Percentiles rank a stretch among this genome's conserved stretches.
phyloP scores from a whole-genome alignment of 495 filamentous ascomycete genomes.

The Tuber borchii region DNA sequence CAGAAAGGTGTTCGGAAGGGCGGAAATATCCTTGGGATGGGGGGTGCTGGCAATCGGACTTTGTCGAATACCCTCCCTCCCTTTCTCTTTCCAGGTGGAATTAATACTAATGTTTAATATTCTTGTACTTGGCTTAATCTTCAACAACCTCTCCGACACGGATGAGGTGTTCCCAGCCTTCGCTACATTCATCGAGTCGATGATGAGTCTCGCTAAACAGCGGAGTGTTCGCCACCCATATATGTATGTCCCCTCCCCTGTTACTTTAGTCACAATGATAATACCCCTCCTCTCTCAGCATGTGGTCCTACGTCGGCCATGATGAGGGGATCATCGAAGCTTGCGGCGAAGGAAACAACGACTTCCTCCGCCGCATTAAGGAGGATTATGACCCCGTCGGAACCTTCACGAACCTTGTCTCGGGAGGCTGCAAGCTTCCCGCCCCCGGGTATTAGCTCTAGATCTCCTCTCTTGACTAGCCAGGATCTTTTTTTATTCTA shows the following conservation, averaged over 20 bases:
- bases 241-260: background rate
- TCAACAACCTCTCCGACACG: background rate
- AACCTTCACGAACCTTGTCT: no score
- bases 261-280: background rate
- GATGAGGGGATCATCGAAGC: conserved; percentile 43
- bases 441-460: no score
- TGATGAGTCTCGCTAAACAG: background rate
- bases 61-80: background rate
- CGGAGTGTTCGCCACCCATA: background rate
- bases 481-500: no score
- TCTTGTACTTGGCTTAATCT: background rate
- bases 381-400: no score
- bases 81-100: background rate
- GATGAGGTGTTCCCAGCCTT: background rate
- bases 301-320: conserved; percentile 41
- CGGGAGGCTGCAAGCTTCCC: no score
- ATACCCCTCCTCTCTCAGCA: background rate
- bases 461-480: no score
- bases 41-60: background rate
- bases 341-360: conserved; percentile 43
- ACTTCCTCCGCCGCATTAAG: no score
- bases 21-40: background rate
- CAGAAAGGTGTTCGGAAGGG: background rate
- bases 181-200: background rate
- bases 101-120: background rate